A percentile compares a stretch with the other conserved stretches of the same genome.
Evolutionary conservation across 2,329 filamentous ascomycete genomes (phyloP).

Genomic region (Curvularia sp.): DNA sequence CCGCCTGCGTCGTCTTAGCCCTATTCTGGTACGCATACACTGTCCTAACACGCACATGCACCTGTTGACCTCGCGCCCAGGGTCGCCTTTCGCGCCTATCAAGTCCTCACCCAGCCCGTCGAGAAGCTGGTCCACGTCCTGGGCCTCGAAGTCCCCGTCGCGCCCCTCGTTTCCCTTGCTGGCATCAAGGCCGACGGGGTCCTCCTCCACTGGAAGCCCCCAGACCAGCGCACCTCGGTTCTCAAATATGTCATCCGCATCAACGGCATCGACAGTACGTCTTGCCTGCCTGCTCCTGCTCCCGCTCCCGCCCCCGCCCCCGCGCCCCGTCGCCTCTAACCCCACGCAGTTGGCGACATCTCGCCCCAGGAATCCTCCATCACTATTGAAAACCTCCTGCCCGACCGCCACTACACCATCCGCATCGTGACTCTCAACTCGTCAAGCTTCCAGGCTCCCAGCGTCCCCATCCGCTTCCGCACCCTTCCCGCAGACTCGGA

Average conservation of each 20-base stretch:
- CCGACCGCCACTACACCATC: slow-evolving; percentile 90
- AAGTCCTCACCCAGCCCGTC: slow-evolving; percentile 88
- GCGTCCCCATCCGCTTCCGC: slow-evolving; percentile 81
- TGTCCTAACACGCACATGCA: neutral
- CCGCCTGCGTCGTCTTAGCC: slow-evolving; percentile 45
- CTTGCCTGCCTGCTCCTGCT: no score
- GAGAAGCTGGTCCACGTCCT: slow-evolving; percentile 89
- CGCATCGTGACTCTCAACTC: slow-evolving; percentile 90
- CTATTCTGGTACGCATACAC: slow-evolving; percentile 43
- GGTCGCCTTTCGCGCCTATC: slow-evolving; percentile 84
- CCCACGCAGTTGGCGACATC: slow-evolving; percentile 77
- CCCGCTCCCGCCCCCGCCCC: no score
- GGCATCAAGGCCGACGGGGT: slow-evolving; percentile 88
- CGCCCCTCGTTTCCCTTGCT: slow-evolving; percentile 87
- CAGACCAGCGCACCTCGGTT: slow-evolving; percentile 70
- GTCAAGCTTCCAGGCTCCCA: slow-evolving; percentile 91
- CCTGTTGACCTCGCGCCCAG: slow-evolving; percentile 53
- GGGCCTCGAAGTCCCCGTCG: slow-evolving; percentile 89
- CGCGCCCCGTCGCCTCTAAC: no score
- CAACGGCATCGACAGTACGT: slow-evolving; percentile 86
- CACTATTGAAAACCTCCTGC: slow-evolving; percentile 84
- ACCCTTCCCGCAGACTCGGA: slow-evolving; percentile 62
- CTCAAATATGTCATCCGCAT: slow-evolving; percentile 91
- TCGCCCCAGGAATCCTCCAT: slow-evolving; percentile 84
- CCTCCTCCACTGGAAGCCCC: slow-evolving; percentile 87